Evolutionary conservation across 768 basidiomycete species (phyloP).

Genomic region (Agaricus subrufescens): DNA sequence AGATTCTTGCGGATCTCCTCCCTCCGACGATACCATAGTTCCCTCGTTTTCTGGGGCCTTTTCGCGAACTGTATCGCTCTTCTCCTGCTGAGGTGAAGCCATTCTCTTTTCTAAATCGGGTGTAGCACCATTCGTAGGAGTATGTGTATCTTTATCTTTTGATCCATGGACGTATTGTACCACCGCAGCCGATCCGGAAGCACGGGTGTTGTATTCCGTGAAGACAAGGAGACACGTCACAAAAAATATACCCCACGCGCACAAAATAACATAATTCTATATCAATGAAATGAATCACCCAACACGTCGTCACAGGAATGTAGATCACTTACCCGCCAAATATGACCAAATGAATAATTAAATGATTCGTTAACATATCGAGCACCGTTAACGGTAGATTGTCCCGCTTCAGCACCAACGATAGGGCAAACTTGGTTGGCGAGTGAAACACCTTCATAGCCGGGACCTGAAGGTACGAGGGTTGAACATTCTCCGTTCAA

Average conservation of each 20-base stretch:
- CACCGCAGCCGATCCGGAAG: constrained; percentile 32
- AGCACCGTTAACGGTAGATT: constrained; percentile 56
- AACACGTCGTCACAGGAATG: background rate
- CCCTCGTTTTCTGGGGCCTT: background rate
- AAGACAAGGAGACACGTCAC: constrained; percentile 49
- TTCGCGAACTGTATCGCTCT: background rate
- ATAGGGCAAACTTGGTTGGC: constrained; percentile 75
- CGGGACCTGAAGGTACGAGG: constrained; percentile 58
- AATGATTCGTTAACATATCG: constrained; percentile 43
- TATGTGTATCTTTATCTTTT: constrained; percentile 12
- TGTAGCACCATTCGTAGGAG: constrained; percentile 19
- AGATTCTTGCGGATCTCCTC: constrained; percentile 22
- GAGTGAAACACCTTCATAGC: constrained; percentile 51
- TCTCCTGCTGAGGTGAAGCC: background rate
- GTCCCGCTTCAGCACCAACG: constrained; percentile 59
- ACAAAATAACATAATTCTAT: constrained; percentile 67
- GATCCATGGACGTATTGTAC: constrained; percentile 66
- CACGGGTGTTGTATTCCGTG: constrained; percentile 46
- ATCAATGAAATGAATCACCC: background rate
- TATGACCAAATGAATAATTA: constrained; percentile 37
- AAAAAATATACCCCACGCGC: constrained; percentile 64
- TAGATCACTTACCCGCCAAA: constrained; percentile 36
- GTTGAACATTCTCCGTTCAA: constrained; percentile 56
- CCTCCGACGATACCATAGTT: constrained; percentile 6
- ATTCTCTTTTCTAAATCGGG: constrained; percentile 30